Evolutionary conservation across 2,329 filamentous ascomycete species (phyloP), one percentile per base, ranked within the genome.

Genomic region (Ophiostoma piceae): DNA sequence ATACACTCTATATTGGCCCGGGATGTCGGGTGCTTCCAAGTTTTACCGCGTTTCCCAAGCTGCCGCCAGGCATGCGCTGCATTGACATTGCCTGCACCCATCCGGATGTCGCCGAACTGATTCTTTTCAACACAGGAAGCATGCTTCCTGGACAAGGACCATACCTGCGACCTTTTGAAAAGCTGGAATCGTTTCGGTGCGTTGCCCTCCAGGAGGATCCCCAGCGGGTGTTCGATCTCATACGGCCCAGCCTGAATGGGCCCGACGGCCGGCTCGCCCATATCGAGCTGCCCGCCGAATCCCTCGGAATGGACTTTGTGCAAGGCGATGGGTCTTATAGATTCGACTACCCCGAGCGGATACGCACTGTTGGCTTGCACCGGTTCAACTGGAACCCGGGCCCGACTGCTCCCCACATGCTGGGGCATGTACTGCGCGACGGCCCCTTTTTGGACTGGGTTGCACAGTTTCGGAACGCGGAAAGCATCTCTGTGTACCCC

Each of bases 291-390:
- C 19, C n/a, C 19, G 43, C 19, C 29, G 66, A 57, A 57, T 26
- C 51, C 19, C 9, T 64, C 2, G 67, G 54, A 11, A 2, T 41
- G 9, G 19, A 22, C 5, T 68, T 72, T 26, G 22, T 71, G 65
- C 29, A 22, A 22, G 64, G 26, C 65, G 67, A 66, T 16, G 43
- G 9, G 22, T 68, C 62, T 3, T 51, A 43, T 29, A 26, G 19
- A 14, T 41, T 69, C 9, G 39, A 65, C 19, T 41, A 60, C 26
- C 69, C 71, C 12, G 65, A 70, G 5, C 72, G 68, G 5, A 9
- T 74, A 2, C 68, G 66, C 43, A 68, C 69, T 5, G 43, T 73
- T 14, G 73, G 73, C 67, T 69, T 74, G 29, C 64, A 68, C 47
- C n/a, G 54, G 2, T 69, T 72, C 16, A 66, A 72, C 51, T 72